A percentile compares a stretch with the other conserved stretches of the same genome.
Conservation (phyloP, 1,139 yeast species). For the Suhomyces wounanorum region DNA sequence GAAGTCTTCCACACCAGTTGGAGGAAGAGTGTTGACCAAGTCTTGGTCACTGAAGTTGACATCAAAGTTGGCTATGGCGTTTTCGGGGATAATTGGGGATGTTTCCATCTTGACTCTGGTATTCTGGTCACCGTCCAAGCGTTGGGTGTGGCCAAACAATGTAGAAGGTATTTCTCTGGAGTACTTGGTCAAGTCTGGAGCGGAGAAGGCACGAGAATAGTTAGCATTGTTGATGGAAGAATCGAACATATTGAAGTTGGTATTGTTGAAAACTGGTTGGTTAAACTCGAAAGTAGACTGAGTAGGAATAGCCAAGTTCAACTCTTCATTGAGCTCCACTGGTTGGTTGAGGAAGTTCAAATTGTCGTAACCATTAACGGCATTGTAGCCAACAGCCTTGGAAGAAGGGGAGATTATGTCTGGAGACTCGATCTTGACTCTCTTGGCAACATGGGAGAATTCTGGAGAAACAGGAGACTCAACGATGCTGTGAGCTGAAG, state of each 20-base stretch:
- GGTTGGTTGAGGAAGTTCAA: not conserved
- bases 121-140: slow-evolving; percentile 6
- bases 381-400: slow-evolving; percentile 9
- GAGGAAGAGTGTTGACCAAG: not conserved
- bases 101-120: slow-evolving; percentile 2
- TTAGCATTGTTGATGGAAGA: slow-evolving; percentile 3
- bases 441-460: slow-evolving; percentile 14
- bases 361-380: slow-evolving; percentile 4
- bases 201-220: slow-evolving; percentile 27
- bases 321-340: not conserved
- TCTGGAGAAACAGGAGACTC: slow-evolving; percentile 20
- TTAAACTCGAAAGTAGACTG: slow-evolving; percentile 18
- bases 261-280: slow-evolving; percentile 16
- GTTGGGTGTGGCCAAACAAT: slow-evolving; percentile 12
- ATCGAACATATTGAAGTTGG: slow-evolving; percentile 20
- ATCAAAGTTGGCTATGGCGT: slow-evolving; percentile 2
- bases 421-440: slow-evolving; percentile 17
- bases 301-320: slow-evolving; percentile 14
- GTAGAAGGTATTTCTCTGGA: slow-evolving; percentile 10
- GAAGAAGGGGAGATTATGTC: slow-evolving; percentile 10
- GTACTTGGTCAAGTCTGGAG: slow-evolving; percentile 28
- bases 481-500: slow-evolving; percentile 6
- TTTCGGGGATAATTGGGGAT: not conserved
- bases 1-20: slow-evolving; percentile 7
- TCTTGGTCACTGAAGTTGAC: slow-evolving; percentile 2